Conservation (phyloP, 805 yeast genomes). For the Cyberlindnera euphorbiiphila region DNA sequence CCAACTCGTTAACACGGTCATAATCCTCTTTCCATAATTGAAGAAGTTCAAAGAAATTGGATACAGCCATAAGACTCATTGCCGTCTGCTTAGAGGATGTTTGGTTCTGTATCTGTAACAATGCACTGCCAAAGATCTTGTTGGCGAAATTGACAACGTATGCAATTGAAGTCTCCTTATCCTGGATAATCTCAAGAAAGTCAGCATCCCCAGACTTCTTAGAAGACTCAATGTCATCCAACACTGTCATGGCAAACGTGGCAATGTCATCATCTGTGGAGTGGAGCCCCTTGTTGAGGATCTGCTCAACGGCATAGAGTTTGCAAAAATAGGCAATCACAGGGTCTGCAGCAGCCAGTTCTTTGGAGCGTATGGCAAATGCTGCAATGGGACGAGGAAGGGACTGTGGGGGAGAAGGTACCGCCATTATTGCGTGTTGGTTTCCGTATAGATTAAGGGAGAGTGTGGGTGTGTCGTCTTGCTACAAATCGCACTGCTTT, state of each 20-base stretch:
- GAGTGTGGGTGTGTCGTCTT: no score
- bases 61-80: conserved; percentile 48
- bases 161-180: conserved; percentile 53
- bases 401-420: conserved; percentile 10
- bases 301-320: conserved; percentile 68
- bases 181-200: conserved; percentile 48
- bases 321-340: conserved; percentile 68
- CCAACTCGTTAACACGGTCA: conserved; percentile 32
- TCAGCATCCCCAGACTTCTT: conserved; percentile 37
- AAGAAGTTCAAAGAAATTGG: conserved; percentile 48
- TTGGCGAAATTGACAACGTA: conserved; percentile 56
- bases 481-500: no score
- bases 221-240: conserved; percentile 67
- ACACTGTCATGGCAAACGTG: conserved; percentile 50
- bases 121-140: conserved; percentile 52
- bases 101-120: conserved; percentile 42
- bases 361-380: conserved; percentile 51
- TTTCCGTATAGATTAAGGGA: no score
- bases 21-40: conserved; percentile 39
- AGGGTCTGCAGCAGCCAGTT: conserved; percentile 56
- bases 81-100: conserved; percentile 44
- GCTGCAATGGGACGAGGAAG: conserved; percentile 33
- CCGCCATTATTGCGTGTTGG: background rate
- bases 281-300: conserved; percentile 60
- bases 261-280: conserved; percentile 52